These are phyloP conservation scores for Henckelia pumila DNA, from an alignment of 257 asterid genomes.

Conservation along the genomic window DNA sequence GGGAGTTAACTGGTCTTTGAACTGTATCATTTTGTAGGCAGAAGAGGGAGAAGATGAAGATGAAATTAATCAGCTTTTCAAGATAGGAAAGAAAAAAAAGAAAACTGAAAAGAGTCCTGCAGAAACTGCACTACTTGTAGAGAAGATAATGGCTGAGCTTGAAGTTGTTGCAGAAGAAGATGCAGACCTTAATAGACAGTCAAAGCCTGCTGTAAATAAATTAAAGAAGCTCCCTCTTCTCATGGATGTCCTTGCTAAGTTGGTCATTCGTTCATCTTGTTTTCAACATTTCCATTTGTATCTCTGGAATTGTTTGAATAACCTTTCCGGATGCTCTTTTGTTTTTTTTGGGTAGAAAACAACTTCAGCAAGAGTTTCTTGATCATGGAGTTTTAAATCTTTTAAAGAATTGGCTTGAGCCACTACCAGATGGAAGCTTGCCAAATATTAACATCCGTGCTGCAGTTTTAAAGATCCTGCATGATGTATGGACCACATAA, in stretches of 20 bases:
- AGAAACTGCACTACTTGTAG: constrained; percentile 81
- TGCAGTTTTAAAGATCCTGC: constrained; percentile 73
- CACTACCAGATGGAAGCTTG: constrained; percentile 95
- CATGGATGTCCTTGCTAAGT: constrained; percentile 87
- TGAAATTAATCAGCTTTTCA: not conserved
- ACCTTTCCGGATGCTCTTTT: constrained; percentile 15
- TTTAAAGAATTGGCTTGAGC: constrained; percentile 89
- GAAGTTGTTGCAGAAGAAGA: constrained; percentile 94
- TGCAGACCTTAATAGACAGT: constrained; percentile 79
- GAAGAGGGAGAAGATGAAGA: constrained; percentile 44
- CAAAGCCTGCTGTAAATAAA: constrained; percentile 84
- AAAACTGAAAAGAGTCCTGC: constrained; percentile 84
- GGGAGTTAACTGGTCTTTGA: constrained; percentile 6
- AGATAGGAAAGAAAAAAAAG: constrained; percentile 67
- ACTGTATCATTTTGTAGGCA: constrained; percentile 49
- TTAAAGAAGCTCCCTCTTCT: constrained; percentile 86
- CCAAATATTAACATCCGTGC: constrained; percentile 92
- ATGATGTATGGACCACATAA: constrained; percentile 53
- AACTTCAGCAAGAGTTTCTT: constrained; percentile 88
- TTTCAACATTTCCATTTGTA: constrained; percentile 11
- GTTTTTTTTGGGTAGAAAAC: constrained; percentile 52
- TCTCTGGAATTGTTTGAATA: constrained; percentile 4
- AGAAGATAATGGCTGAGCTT: constrained; percentile 91
- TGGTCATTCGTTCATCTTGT: constrained; percentile 29
- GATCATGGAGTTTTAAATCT: constrained; percentile 90